Evolutionary conservation across 331 rosid species (phyloP), one percentile per base, ranked within the genome.

Genomic region (Saraca asoca): DNA sequence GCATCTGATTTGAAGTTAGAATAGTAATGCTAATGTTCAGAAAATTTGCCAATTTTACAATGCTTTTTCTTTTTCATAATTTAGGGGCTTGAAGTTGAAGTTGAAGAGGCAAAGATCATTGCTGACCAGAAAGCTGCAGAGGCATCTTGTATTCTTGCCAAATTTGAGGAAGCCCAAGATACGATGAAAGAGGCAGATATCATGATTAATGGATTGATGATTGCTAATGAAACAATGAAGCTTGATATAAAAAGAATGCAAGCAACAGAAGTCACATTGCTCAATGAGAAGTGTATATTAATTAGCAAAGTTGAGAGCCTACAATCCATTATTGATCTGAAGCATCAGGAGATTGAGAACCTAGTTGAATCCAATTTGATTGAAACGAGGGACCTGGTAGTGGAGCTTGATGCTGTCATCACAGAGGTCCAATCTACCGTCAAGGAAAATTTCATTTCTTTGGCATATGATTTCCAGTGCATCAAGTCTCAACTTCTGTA

Each of bases 111-210:
- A 54, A 94, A 73, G 80, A 71, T 81, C 10, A 68, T 77, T 77
- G 85, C 90, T 42, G 78, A 76, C 58, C 91, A 94, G 75, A 90
- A 86, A 78, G 78, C 87, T 49, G 86, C 85, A 50, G 92, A 90
- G 76, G 86, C 79, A 12, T 75, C 78, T 46, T 86, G 96, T 79
- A 77, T 94, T 80, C 83, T 86, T 69, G 84, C 83, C 49, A 94
- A 94, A 80, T 88, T 90, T 79, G 89, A 84, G 77, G 97, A 88
- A 72, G 95, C 96, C 57, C 97, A 88, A 77, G 85, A 84, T 59
- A 84, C 82, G n/a, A 82, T 81, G 65, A 76, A 74, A 63, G 95
- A 90, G 85, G 91, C 97, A 57, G 95, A 93, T 80, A 66, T 85
- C 66, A 80, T 84, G 87, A 80, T 93, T 63, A 90, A 93, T 62